Percentiles rank a stretch among this genome's conserved stretches.
Conservation (phyloP, 176 grass and related monocot species). For the Aegilops umbellulata region DNA sequence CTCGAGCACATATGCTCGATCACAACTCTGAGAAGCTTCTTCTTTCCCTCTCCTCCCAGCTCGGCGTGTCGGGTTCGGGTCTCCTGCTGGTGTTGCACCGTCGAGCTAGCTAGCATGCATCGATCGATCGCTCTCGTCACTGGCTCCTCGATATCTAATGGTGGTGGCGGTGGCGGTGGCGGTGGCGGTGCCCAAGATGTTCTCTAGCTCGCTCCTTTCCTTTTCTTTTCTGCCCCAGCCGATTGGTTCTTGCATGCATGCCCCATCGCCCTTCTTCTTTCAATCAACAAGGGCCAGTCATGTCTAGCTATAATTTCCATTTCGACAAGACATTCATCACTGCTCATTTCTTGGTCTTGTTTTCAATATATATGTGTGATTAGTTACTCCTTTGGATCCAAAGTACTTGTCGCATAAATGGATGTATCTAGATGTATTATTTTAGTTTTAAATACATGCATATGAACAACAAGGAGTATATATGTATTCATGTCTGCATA, state of each 20-base stretch:
- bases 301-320: not conserved
- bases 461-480: no score
- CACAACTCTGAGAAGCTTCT: conserved; percentile 9
- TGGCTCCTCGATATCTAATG: not conserved
- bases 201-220: not conserved
- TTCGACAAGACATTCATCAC: not conserved
- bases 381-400: not conserved
- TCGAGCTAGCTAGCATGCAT: not conserved
- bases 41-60: not conserved
- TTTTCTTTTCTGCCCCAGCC: not conserved
- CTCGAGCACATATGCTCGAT: not conserved
- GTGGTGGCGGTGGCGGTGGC: not conserved
- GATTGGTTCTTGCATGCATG: not conserved
- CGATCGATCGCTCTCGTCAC: not conserved
- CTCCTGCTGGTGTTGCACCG: no score
- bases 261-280: not conserved
- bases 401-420: no score
- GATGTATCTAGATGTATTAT: no score
- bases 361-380: not conserved
- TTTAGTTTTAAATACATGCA: no score
- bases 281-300: not conserved
- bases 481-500: not conserved
- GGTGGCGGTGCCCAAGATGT: not conserved
- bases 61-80: not conserved
- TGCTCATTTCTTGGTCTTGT: not conserved